A percentile compares a stretch with the other conserved stretches of the same genome.
phyloP scores from a whole-genome alignment of 1,284 basidiomycete species.

The Ceratorhiza oryzae-sativae region DNA sequence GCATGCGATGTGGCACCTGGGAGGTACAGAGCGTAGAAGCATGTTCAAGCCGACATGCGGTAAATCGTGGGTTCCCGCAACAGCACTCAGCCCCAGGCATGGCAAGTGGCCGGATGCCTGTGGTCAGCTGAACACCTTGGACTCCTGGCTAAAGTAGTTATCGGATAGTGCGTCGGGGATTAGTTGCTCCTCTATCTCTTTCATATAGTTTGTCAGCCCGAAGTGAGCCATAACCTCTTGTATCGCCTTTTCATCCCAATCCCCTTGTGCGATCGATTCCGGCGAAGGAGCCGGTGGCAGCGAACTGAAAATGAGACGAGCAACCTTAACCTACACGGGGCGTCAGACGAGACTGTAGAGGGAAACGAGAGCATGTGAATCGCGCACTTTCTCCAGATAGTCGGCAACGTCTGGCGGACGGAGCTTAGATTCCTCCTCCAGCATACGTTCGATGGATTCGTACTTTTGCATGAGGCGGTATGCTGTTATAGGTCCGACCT shows the following conservation, averaged over 20 bases:
- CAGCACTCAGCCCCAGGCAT: neutral
- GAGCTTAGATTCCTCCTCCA: slow-evolving; percentile 52
- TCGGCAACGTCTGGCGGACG: slow-evolving; percentile 37
- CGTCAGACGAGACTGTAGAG: neutral
- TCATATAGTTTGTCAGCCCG: slow-evolving; percentile 4
- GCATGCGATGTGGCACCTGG: neutral
- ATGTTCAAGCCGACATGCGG: neutral
- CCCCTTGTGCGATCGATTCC: slow-evolving; percentile 11
- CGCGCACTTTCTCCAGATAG: slow-evolving; percentile 42
- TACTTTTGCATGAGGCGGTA: slow-evolving; percentile 73
- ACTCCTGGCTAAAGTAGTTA: slow-evolving; percentile 24
- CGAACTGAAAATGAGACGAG: slow-evolving; percentile 50
- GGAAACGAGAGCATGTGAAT: neutral
- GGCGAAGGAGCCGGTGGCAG: slow-evolving; percentile 47
- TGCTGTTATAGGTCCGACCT: slow-evolving; percentile 77
- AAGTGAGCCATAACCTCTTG: slow-evolving; percentile 30
- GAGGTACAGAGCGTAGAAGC: neutral
- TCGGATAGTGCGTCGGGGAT: slow-evolving; percentile 16
- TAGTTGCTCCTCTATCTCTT: slow-evolving; percentile 14
- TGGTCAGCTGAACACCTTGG: slow-evolving; percentile 7
- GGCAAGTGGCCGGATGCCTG: neutral
- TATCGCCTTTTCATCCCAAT: slow-evolving; percentile 31
- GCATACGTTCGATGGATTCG: slow-evolving; percentile 74
- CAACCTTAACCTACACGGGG: slow-evolving; percentile 46
- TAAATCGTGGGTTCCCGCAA: neutral